These are phyloP conservation scores for Cladosporium oxysporum DNA, from an alignment of 2,329 filamentous ascomycete genomes.

Conservation along the genomic window DNA sequence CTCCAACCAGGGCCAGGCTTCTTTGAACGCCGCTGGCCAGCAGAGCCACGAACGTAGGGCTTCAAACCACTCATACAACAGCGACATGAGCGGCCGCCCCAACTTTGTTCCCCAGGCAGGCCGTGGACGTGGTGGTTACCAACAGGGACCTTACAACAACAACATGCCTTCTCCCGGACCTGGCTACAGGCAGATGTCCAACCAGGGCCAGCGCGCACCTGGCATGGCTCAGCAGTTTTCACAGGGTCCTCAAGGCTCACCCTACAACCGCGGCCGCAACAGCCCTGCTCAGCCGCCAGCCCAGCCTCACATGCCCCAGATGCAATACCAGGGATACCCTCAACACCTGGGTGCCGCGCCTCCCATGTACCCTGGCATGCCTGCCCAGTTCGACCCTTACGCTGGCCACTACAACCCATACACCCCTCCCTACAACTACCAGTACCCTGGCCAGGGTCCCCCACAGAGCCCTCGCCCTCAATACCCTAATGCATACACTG, in stretches of 20 bases:
- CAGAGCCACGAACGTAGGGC: conserved; percentile 81
- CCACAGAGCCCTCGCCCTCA: conserved; percentile 47
- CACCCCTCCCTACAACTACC: conserved; percentile 47
- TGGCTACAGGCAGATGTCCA: conserved; percentile 53
- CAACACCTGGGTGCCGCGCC: conserved; percentile 43
- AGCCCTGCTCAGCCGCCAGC: conserved; percentile 60
- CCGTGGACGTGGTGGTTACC: conserved; percentile 56
- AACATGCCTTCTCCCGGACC: conserved; percentile 57
- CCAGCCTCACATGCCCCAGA: conserved; percentile 68
- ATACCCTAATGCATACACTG: conserved; percentile 53
- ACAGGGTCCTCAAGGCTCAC: conserved; percentile 38
- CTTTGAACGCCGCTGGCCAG: conserved; percentile 16
- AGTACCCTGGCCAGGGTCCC: conserved; percentile 50
- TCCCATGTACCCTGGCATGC: conserved; percentile 7
- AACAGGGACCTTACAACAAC: conserved; percentile 51
- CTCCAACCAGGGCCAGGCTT: conserved; percentile 22
- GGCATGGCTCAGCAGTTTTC: conserved; percentile 52
- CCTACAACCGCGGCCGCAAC: conserved; percentile 55
- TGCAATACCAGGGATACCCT: conserved; percentile 62
- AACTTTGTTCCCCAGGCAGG: conserved; percentile 40
- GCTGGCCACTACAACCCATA: conserved; percentile 46
- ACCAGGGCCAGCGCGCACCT: conserved; percentile 50
- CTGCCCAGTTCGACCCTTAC: conserved; percentile 47
- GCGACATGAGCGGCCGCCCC: conserved; percentile 58
- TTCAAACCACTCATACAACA: conserved; percentile 80